phyloP scores from a whole-genome alignment of 2,329 filamentous ascomycete genomes.

The Uncinocarpus reesii region DNA sequence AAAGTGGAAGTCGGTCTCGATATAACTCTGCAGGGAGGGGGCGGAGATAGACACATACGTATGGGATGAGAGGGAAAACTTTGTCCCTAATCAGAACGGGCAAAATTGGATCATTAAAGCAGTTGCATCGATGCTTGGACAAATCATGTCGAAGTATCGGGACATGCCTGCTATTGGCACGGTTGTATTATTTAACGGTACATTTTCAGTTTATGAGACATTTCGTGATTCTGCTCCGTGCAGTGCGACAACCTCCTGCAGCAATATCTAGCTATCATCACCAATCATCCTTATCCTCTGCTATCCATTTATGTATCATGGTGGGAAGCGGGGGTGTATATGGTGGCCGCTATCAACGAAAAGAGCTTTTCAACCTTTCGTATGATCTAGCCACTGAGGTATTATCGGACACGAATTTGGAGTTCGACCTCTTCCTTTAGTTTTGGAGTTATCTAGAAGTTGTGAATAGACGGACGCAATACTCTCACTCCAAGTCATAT shows the following conservation, averaged over 20 bases:
- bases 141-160: background rate
- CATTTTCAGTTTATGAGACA: background rate
- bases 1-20: background rate
- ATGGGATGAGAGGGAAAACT: background rate
- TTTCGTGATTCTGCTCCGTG: too few species aligned
- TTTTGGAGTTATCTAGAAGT: background rate
- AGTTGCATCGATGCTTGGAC: background rate
- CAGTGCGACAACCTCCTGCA: too few species aligned
- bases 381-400: too few species aligned
- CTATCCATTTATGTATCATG: background rate
- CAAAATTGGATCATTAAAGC: background rate
- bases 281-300: background rate
- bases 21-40: background rate
- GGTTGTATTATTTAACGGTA: background rate
- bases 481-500: slow-evolving; percentile 36
- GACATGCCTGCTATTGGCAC: background rate
- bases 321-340: too few species aligned
- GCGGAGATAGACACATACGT: background rate
- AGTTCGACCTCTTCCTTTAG: background rate
- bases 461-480: background rate
- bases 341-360: too few species aligned
- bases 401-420: too few species aligned
- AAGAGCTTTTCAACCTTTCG: too few species aligned
- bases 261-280: too few species aligned
- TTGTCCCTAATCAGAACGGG: too few species aligned